Conservation (phyloP, 495 filamentous ascomycete species). For the Melanomma pulvis-pyrius region DNA sequence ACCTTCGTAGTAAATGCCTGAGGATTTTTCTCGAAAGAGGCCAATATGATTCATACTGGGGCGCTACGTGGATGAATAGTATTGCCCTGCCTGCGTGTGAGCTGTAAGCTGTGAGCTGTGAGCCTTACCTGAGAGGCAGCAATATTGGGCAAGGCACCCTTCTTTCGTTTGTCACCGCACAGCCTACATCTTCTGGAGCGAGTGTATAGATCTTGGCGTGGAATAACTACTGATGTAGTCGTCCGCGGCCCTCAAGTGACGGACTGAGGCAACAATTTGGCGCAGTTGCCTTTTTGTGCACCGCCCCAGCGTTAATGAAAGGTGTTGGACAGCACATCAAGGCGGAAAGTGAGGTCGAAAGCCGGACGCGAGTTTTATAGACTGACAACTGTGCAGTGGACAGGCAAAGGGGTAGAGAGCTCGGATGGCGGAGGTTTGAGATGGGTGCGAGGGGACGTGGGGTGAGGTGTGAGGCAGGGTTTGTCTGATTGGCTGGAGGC, state of each 20-base stretch:
- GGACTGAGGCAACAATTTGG: neutral
- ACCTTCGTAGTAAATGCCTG: no score
- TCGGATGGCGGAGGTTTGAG: neutral
- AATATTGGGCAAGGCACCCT: slow-evolving; percentile 4
- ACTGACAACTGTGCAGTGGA: no score
- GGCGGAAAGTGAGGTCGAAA: neutral
- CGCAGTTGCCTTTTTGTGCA: neutral
- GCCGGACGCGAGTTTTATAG: neutral
- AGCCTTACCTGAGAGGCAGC: neutral
- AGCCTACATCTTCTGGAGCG: no score
- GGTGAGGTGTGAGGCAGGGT: neutral
- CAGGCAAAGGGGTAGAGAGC: neutral
- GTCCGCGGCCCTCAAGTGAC: neutral
- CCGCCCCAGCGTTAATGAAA: neutral
- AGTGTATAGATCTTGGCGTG: neutral
- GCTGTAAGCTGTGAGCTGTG: neutral
- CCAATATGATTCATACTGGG: no score
- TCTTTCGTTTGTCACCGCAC: neutral
- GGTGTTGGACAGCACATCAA: neutral
- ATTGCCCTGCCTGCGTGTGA: no score
- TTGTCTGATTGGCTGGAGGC: neutral
- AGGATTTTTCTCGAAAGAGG: no score
- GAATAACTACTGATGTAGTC: neutral
- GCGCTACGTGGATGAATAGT: no score
- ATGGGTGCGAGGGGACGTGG: no score